Conservation (phyloP, 1,139 yeast species). For the Saccharomyces pastorianus region DNA sequence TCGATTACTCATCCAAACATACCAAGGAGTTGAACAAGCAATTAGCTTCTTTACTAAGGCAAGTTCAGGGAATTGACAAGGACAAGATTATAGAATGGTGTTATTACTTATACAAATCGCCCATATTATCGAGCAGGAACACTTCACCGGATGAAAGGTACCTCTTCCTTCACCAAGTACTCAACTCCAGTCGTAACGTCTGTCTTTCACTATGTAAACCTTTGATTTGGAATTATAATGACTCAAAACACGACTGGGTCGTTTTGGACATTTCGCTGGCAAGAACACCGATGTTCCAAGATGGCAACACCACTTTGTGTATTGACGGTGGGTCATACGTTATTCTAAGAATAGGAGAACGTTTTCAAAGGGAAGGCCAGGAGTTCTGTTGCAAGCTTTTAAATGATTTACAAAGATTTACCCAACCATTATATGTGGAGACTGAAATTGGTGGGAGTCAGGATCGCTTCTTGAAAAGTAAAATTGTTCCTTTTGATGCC, state of each 20-base stretch:
- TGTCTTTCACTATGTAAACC: conserved; percentile 1
- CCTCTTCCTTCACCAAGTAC: conserved; percentile 9
- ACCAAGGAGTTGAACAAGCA: neutral
- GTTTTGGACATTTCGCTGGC: neutral
- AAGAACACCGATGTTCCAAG: conserved; percentile 1
- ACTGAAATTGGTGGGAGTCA: conserved; percentile 14
- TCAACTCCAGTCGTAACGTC: conserved; percentile 3
- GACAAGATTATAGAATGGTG: conserved; percentile 6
- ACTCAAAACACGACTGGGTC: neutral
- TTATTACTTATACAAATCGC: conserved; percentile 11
- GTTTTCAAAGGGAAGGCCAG: neutral
- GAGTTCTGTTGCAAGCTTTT: neutral
- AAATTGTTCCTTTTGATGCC: conserved; percentile 9
- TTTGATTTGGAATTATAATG: neutral
- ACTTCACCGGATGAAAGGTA: conserved; percentile 17
- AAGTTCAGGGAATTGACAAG: neutral
- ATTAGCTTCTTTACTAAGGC: neutral
- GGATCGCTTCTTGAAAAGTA: conserved; percentile 15
- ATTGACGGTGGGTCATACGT: conserved; percentile 15
- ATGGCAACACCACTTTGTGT: conserved; percentile 2
- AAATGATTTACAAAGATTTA: conserved; percentile 1
- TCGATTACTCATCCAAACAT: neutral
- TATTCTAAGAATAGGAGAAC: conserved; percentile 6
- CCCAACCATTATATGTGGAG: conserved; percentile 9
- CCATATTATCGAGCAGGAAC: conserved; percentile 11